Percentiles rank a stretch among this genome's conserved stretches.
Evolutionary conservation across 2,329 filamentous ascomycete genomes (phyloP).

Genomic region (Cercospora zeae-maydis): DNA sequence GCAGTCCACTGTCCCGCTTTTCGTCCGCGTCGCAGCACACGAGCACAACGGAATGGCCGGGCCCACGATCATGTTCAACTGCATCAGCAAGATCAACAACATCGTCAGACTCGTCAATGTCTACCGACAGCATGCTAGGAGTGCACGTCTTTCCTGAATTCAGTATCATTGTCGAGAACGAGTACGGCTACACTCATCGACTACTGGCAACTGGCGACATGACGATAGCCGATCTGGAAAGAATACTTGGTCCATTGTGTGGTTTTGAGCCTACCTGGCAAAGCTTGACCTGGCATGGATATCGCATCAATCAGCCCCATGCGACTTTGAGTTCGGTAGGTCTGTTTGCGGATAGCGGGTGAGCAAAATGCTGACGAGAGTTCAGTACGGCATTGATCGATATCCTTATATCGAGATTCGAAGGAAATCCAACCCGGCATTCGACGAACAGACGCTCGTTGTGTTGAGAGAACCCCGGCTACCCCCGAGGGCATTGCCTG

Average conservation of each 20-base stretch:
- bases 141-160: conserved; percentile 4
- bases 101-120: conserved; percentile 1
- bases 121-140: not conserved
- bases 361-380: not conserved
- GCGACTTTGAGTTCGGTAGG: conserved; percentile 11
- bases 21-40: not conserved
- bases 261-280: conserved; percentile 13
- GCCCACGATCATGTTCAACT: conserved; percentile 4
- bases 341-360: not conserved
- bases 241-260: conserved; percentile 14
- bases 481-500: not conserved
- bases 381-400: conserved; percentile 9
- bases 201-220: conserved; percentile 12
- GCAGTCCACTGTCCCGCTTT: not conserved
- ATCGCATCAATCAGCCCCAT: conserved; percentile 19
- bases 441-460: conserved; percentile 5
- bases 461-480: not conserved
- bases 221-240: conserved; percentile 15
- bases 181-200: conserved; percentile 5
- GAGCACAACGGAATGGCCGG: not conserved
- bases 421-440: not conserved
- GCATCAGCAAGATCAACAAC: not conserved
- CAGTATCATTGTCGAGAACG: conserved; percentile 3
- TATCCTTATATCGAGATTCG: conserved; percentile 7
- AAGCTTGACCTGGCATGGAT: conserved; percentile 17